Evolutionary conservation across 148 eudicot species (phyloP), one percentile per base, ranked within the genome.

Genomic region (Camellia japonica): DNA sequence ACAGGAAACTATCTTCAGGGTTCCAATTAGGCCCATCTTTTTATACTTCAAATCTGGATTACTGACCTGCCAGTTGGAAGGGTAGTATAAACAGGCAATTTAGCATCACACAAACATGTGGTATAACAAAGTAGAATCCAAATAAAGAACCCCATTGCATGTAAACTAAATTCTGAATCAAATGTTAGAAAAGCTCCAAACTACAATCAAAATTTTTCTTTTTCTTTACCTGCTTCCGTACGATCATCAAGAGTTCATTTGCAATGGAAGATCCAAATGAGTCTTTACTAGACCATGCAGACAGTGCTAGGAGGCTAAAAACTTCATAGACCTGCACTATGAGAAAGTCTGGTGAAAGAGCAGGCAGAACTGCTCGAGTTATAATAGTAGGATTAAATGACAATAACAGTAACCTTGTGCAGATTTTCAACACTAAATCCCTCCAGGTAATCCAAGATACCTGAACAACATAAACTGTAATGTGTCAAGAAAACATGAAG

Each of bases 21-120:
- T 86, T 78, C 93, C 93, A 83, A 90, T 90, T 49, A 90, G 72
- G 68, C 93, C 93, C 93, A 90, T 90, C 78, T 77, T 83, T 80
- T 90, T 90, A 85, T 88, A 90, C 75, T 81, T 83, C 70, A 88
- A 75, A 73, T 90, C 91, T 78, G 93, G 86, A 79, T 85, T 88
- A 71, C 83, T 85, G 42, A 90, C 82, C 93, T 90, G 78, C 43
- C 54, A 41, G 42, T 63, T 72, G 20, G 12, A 68, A 76, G 75
- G 63, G 30, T 68, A 19, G 18, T 51, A 52, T 13, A n/a, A 68
- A 51, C 18, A 54, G 30, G 64, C 30, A 51, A 64, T 52, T 47
- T 52, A 77, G 71, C 56, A 49, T 41, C 51, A 77, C 42, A 13
- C 10, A 54, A 73, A 16, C 62, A 52, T 73, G 11, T 9, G 6